Evolutionary conservation across 768 basidiomycete species (phyloP).

Genomic region (Termitomyces sp.): DNA sequence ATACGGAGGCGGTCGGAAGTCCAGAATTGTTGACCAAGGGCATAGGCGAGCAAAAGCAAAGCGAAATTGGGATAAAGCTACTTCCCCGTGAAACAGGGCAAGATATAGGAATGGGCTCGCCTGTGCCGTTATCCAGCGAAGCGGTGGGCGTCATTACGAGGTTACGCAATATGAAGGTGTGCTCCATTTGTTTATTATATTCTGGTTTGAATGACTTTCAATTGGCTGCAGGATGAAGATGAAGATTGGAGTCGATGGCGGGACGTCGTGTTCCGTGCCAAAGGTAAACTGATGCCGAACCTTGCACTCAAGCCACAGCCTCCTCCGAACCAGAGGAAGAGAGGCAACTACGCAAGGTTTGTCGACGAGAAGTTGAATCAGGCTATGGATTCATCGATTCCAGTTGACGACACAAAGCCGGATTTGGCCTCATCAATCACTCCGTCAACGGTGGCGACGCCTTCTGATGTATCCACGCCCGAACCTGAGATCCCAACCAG

Average conservation of each 20-base stretch:
- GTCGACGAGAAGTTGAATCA: slow-evolving; percentile 19
- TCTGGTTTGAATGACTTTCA: neutral
- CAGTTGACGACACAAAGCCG: neutral
- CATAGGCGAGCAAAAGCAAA: slow-evolving; percentile 7
- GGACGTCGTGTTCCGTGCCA: slow-evolving; percentile 77
- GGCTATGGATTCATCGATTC: slow-evolving; percentile 7
- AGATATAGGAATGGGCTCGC: slow-evolving; percentile 86
- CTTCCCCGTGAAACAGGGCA: slow-evolving; percentile 82
- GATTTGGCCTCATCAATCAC: slow-evolving; percentile 4
- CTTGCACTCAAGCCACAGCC: slow-evolving; percentile 47
- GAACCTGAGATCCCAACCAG: slow-evolving; percentile 8
- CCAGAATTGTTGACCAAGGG: slow-evolving; percentile 38
- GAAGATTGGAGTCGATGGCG: slow-evolving; percentile 90
- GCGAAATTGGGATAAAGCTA: slow-evolving; percentile 27
- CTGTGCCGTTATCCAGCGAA: slow-evolving; percentile 70
- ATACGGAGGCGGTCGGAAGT: slow-evolving; percentile 32
- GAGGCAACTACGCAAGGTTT: slow-evolving; percentile 49
- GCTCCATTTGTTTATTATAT: slow-evolving; percentile 5
- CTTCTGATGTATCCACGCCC: slow-evolving; percentile 12
- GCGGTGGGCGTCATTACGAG: slow-evolving; percentile 75
- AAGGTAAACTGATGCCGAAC: slow-evolving; percentile 48
- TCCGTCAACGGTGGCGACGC: slow-evolving; percentile 6
- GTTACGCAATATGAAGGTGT: slow-evolving; percentile 78
- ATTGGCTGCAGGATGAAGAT: slow-evolving; percentile 57
- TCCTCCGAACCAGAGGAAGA: slow-evolving; percentile 52